Percentiles rank a stretch among this genome's conserved stretches.
phyloP scores from a whole-genome alignment of 129 eudicot genomes.

The Kitagawia praeruptora region DNA sequence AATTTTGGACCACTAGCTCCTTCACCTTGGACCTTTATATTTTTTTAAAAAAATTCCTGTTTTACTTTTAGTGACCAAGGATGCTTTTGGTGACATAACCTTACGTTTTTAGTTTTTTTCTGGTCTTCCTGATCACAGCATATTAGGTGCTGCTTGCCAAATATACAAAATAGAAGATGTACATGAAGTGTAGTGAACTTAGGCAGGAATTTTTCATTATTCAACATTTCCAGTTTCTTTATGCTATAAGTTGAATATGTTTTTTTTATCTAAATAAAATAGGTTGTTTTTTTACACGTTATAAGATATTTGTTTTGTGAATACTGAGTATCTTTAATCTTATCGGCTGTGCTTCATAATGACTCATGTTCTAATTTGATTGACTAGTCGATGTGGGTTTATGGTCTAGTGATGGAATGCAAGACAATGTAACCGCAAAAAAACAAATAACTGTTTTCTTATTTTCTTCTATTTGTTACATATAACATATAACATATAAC shows the following conservation, averaged over 20 bases:
- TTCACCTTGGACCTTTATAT: neutral
- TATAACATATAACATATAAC: too few species aligned
- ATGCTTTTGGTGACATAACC: neutral
- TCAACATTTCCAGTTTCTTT: neutral
- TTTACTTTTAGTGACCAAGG: neutral
- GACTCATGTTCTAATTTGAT: neutral
- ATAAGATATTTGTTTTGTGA: neutral
- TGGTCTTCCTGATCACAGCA: neutral
- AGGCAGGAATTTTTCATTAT: neutral
- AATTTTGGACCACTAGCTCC: neutral
- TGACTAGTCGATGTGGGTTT: neutral
- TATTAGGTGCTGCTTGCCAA: neutral
- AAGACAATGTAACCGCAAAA: neutral
- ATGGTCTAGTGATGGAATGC: neutral
- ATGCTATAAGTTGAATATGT: neutral
- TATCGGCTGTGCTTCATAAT: neutral
- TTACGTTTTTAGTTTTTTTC: neutral
- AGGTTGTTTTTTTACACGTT: neutral
- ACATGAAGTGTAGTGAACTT: neutral
- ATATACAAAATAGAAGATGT: neutral
- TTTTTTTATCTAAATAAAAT: neutral
- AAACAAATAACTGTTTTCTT: neutral
- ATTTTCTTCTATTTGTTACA: constrained; percentile 11
- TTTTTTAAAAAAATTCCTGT: neutral
- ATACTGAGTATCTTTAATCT: neutral